Conservation (phyloP, 106 monocot genomes). For the Platanthera zijinensis region DNA sequence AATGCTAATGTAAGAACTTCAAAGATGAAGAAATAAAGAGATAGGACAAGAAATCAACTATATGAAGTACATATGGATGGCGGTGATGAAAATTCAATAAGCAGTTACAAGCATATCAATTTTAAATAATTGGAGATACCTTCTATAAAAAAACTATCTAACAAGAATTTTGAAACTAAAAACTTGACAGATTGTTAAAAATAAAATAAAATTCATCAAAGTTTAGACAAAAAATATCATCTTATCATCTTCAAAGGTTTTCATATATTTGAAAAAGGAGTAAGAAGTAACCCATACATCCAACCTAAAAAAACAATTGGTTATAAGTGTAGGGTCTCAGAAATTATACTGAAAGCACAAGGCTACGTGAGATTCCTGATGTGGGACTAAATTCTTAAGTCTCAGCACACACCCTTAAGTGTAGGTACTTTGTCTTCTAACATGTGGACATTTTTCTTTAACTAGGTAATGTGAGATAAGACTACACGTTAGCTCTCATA, state of each 20-base stretch:
- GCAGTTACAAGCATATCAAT: background rate
- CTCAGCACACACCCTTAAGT: too few relatives aligned
- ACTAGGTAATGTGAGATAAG: too few relatives aligned
- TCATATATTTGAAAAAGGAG: background rate
- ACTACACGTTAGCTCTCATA: too few relatives aligned
- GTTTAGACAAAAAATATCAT: background rate
- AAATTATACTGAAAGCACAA: too few relatives aligned
- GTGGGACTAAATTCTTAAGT: too few relatives aligned
- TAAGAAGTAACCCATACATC: too few relatives aligned
- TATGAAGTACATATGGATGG: background rate
- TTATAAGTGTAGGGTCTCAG: too few relatives aligned
- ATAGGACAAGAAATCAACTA: background rate
- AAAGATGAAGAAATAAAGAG: background rate
- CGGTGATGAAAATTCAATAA: background rate
- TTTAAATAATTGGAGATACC: background rate
- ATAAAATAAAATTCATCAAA: background rate
- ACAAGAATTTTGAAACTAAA: background rate
- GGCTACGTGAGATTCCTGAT: too few relatives aligned
- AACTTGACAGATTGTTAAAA: too few relatives aligned
- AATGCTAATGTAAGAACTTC: background rate
- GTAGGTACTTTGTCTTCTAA: too few relatives aligned
- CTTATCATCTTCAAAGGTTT: background rate
- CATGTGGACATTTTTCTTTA: too few relatives aligned
- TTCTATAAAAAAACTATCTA: background rate
- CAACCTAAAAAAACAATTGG: too few relatives aligned